Evolutionary conservation across 192 early-diverging fungal species (phyloP).

Genomic region (Phlyctochytrium planicorne): DNA sequence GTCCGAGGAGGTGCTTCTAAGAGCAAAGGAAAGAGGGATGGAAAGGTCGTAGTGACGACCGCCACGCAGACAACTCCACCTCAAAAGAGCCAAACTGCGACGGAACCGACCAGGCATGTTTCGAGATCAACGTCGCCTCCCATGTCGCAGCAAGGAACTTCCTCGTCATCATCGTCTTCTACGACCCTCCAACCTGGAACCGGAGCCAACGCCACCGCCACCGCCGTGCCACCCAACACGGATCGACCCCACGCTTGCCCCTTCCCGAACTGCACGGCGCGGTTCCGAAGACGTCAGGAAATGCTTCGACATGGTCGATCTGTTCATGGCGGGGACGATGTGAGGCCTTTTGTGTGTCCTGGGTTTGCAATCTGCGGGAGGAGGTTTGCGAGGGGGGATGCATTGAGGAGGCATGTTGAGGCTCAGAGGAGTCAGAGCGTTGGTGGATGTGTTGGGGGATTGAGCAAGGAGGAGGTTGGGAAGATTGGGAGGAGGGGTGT

Average conservation of each 20-base stretch:
- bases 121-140: no score
- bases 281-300: conserved; percentile 18
- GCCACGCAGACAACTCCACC: no score
- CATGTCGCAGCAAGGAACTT: no score
- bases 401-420: conserved; percentile 25
- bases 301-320: conserved; percentile 14
- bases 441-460: conserved; percentile 10
- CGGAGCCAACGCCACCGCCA: background rate
- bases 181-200: background rate
- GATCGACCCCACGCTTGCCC: conserved; percentile 10
- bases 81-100: no score
- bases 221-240: background rate
- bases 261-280: conserved; percentile 7
- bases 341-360: conserved; percentile 21
- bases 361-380: conserved; percentile 13
- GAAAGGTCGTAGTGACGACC: no score
- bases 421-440: background rate
- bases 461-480: conserved; percentile 14
- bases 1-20: no score
- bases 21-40: no score
- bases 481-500: conserved; percentile 10
- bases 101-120: no score
- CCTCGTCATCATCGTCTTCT: background rate
- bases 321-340: conserved; percentile 24
- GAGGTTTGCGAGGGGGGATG: conserved; percentile 24